These are phyloP conservation scores for Eucalyptus polybractea DNA, from an alignment of 345 rosid genomes.

Conservation along the genomic window DNA sequence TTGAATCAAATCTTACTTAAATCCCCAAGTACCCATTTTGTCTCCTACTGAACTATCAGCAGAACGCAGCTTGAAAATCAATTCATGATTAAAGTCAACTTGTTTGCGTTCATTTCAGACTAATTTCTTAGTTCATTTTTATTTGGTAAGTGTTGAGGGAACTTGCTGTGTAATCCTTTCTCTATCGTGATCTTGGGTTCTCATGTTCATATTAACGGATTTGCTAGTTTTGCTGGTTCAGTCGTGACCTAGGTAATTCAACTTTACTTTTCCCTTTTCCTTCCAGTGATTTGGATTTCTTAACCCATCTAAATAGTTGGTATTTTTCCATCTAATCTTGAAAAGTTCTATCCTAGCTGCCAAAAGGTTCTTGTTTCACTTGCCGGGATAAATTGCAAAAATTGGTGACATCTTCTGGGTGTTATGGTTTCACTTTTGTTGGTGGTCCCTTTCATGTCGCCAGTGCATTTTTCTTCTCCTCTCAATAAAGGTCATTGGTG, in stretches of 20 bases:
- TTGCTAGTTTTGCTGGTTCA: neutral
- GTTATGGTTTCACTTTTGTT: neutral
- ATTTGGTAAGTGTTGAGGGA: neutral
- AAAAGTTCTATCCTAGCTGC: neutral
- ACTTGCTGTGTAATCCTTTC: neutral
- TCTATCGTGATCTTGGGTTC: neutral
- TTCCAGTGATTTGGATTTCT: neutral
- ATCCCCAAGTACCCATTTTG: neutral
- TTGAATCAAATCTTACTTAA: neutral
- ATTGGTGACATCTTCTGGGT: neutral
- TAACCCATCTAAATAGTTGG: neutral
- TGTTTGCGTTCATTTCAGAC: neutral
- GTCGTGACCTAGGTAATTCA: neutral
- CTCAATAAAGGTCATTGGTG: neutral
- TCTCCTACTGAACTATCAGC: neutral
- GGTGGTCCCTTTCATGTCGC: neutral
- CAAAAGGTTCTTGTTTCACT: neutral
- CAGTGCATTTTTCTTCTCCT: neutral
- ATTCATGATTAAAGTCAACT: neutral
- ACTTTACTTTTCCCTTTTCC: neutral
- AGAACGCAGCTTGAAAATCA: neutral
- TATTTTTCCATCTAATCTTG: neutral
- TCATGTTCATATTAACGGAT: neutral
- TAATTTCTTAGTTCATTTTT: neutral
- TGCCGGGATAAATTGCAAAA: neutral